phyloP scores from a whole-genome alignment of 768 basidiomycete genomes.

The Neoboletus brunneissimus region DNA sequence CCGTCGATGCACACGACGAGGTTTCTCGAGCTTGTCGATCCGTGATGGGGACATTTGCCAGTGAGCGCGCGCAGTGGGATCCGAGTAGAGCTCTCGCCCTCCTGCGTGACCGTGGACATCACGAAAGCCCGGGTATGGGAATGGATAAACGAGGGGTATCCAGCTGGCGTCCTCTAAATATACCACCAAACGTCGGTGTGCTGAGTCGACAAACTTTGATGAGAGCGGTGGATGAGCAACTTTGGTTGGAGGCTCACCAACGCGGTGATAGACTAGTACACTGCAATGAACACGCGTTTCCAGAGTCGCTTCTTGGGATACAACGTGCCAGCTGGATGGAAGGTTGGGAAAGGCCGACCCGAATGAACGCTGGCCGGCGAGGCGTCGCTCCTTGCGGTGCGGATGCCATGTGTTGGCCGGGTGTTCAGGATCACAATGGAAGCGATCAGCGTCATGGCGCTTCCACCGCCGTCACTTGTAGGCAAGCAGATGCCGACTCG shows the following conservation, averaged over 20 bases:
- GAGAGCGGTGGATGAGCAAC: not conserved
- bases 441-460: not conserved
- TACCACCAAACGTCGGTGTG: not conserved
- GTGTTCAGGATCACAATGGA: not conserved
- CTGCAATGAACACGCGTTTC: conserved; percentile 10
- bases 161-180: not conserved
- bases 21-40: conserved; percentile 10
- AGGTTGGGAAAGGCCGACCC: not conserved
- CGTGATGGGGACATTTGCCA: conserved; percentile 1
- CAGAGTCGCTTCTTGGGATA: not conserved
- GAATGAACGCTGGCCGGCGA: not conserved
- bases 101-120: conserved; percentile 12
- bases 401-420: not conserved
- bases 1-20: conserved; percentile 40
- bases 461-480: not conserved
- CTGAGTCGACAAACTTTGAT: not conserved
- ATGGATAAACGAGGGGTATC: not conserved
- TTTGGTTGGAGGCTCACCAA: not conserved
- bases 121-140: not conserved
- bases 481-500: not conserved
- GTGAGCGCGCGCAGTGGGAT: not conserved
- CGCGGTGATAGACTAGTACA: not conserved
- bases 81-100: not conserved
- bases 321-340: conserved; percentile 13
- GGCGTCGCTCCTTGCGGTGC: not conserved